Evolutionary conservation across 331 rosid species (phyloP).

Genomic region (Arachis monticola): DNA sequence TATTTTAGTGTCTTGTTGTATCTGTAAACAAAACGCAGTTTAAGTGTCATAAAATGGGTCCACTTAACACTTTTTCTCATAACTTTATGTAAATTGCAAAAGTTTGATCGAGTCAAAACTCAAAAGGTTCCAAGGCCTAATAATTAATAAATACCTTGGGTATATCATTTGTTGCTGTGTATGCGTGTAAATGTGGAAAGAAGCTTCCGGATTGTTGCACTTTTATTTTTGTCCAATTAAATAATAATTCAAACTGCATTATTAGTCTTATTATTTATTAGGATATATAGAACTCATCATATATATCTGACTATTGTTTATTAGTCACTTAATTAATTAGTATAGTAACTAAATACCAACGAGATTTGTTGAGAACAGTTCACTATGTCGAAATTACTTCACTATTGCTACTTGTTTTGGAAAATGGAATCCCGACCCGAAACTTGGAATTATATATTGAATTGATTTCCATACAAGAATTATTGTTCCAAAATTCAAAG

Average conservation of each 20-base stretch:
- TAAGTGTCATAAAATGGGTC: constrained; percentile 28
- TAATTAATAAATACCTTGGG: neutral
- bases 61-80: constrained; percentile 23
- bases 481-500: neutral
- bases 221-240: neutral
- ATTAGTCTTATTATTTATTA: too few species aligned
- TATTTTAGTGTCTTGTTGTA: neutral
- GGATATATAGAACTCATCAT: too few species aligned
- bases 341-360: too few species aligned
- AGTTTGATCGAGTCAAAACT: constrained; percentile 35
- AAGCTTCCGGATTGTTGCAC: constrained; percentile 23
- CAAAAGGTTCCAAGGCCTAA: constrained; percentile 5
- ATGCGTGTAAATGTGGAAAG: constrained; percentile 1
- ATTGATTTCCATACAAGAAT: neutral
- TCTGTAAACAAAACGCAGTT: neutral
- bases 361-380: too few species aligned
- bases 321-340: too few species aligned
- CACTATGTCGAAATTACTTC: neutral
- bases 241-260: too few species aligned
- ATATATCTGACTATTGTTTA: too few species aligned
- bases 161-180: neutral
- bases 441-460: neutral
- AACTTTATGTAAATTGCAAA: constrained; percentile 38
- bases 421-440: constrained; percentile 3
- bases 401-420: neutral